Evolutionary conservation across 225 moss, liverwort and hornwort genomes (phyloP).

Genomic region (Pseudoscleropodium purum): DNA sequence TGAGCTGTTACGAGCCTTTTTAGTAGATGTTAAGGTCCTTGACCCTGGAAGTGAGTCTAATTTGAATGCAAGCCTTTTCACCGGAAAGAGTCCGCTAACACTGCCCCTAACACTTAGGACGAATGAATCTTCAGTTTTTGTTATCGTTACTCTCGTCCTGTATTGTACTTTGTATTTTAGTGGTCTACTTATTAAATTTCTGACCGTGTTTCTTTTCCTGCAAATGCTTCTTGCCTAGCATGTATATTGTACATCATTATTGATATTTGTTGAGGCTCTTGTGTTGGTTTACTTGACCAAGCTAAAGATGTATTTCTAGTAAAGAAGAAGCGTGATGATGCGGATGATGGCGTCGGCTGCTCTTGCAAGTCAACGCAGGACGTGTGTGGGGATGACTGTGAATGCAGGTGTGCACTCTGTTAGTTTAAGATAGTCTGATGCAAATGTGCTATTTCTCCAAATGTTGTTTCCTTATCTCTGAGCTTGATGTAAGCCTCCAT

Average conservation of each 20-base stretch:
- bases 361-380: slow-evolving; percentile 36
- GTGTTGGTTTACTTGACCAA: slow-evolving; percentile 29
- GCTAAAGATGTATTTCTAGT: slow-evolving; percentile 61
- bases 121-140: not conserved
- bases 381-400: slow-evolving; percentile 72
- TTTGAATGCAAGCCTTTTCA: not conserved
- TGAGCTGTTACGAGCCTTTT: not conserved
- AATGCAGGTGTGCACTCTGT: slow-evolving; percentile 53
- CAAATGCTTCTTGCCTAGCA: not conserved
- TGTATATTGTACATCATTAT: not conserved
- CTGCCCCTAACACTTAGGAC: not conserved
- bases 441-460: not conserved
- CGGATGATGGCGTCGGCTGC: slow-evolving; percentile 80
- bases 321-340: slow-evolving; percentile 80
- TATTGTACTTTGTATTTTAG: not conserved
- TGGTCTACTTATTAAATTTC: not conserved
- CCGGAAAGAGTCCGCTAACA: not conserved
- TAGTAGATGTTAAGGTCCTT: not conserved
- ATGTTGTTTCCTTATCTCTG: not conserved
- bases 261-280: not conserved
- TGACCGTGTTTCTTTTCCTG: not conserved
- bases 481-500: not conserved
- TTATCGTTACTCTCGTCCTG: not conserved
- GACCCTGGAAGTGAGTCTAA: not conserved
- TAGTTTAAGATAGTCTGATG: not conserved